Evolutionary conservation across 2,329 filamentous ascomycete species (phyloP).

Genomic region (Chrysosporium queenslandicum): DNA sequence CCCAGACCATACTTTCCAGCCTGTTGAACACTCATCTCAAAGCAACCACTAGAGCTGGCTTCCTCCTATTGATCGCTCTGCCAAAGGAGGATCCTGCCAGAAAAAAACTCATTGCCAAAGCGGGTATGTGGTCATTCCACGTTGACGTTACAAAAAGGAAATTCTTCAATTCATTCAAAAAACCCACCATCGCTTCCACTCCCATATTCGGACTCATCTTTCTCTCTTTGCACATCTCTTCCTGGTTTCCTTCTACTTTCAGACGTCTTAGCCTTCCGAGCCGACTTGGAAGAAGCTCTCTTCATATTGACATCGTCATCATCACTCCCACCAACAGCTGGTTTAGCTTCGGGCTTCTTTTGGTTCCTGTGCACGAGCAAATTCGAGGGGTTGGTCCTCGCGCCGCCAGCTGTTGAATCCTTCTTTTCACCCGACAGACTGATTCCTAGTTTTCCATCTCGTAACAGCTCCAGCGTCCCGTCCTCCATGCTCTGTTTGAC

Average conservation of each 20-base stretch:
- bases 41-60: too few species aligned
- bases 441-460: slow-evolving; percentile 33
- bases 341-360: not conserved
- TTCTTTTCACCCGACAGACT: slow-evolving; percentile 19
- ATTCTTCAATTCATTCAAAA: slow-evolving; percentile 19
- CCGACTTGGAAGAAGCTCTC: not conserved
- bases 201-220: slow-evolving; percentile 13
- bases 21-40: too few species aligned
- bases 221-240: not conserved
- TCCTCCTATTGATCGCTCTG: too few species aligned
- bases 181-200: slow-evolving; percentile 22
- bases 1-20: too few species aligned
- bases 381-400: not conserved
- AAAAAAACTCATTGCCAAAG: too few species aligned
- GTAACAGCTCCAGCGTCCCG: slow-evolving; percentile 34
- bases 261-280: not conserved
- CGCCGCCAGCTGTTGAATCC: slow-evolving; percentile 6
- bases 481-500: slow-evolving; percentile 39
- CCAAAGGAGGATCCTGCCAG: too few species aligned
- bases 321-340: too few species aligned
- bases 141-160: too few species aligned
- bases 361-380: slow-evolving; percentile 4
- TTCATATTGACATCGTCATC: slow-evolving; percentile 1
- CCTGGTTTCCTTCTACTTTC: slow-evolving; percentile 13
- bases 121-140: too few species aligned